Base-by-base conservation (phyloP, 2,329 filamentous ascomycete species). In the Cladosporium sp. region DNA sequence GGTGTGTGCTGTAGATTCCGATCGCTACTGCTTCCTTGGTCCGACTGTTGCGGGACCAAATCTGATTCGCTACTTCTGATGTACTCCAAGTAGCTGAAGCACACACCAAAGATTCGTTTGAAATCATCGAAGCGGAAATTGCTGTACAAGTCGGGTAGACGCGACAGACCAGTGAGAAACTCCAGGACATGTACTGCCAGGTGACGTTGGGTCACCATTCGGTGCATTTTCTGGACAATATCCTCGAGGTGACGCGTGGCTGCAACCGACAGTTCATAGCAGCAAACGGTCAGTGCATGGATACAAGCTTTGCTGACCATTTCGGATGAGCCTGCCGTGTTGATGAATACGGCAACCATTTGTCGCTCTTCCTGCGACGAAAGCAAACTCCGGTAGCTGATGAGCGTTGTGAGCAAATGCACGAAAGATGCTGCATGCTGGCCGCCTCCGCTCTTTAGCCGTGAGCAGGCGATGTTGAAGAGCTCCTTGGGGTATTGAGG, bases 101-200 rank as follows among this genome's bases (percentile, higher is more conserved):
- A 97, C 56, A 99, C 96, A 11, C 91, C 95, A 76, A 99, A 98
- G 0, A 98, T 91, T 63, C 92, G 93, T 68, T 92, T 91, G 77
- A 94, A 97, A 73, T 98, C 93, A 50, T 97, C 92, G 71, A 96
- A 90, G 61, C 91, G 87, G 75, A 97, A 91, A 74, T 62, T 97
- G 96, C 74, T 92, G 96, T 1, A 97, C 3, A 76, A 84, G 67
- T 92, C 87, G 11, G 91, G 92, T 66, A 97, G 82, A 40, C 94
- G 89, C 62, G 93, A 93, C 31, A 99, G 84, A 59, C 92, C 90
- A 11, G 92, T 91, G n/a, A 99, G 82, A 73, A 99, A 98, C 74
- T 99, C 95, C 59, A 99, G 83, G 67, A 99, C 96, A 74, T 99
- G 95, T 67, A 97, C 90, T 11, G 94, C 93, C 40, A 97, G 90